phyloP scores from a whole-genome alignment of 306 rosid genomes.

The Sindora glabra region DNA sequence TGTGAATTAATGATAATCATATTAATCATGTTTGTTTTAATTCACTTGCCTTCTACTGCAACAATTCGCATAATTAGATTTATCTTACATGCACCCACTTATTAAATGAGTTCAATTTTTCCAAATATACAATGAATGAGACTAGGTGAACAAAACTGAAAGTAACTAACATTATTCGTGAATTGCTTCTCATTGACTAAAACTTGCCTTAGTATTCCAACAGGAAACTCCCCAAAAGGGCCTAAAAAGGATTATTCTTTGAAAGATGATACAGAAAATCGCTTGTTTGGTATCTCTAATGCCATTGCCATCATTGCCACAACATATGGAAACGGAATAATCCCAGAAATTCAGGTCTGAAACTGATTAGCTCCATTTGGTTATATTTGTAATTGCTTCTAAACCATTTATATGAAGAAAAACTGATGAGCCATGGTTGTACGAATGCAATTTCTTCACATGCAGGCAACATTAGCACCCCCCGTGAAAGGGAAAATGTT shows the following conservation, averaged over 20 bases:
- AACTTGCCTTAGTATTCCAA: neutral
- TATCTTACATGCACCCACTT: too few species aligned
- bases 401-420: neutral
- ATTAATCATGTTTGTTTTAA: too few species aligned
- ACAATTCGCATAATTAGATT: too few species aligned
- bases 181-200: too few species aligned
- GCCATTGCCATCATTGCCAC: slow-evolving; percentile 79
- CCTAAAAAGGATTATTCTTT: slow-evolving; percentile 58
- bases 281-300: slow-evolving; percentile 57
- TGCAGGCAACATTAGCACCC: slow-evolving; percentile 77
- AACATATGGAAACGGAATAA: slow-evolving; percentile 69
- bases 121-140: too few species aligned
- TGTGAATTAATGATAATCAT: too few species aligned
- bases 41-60: too few species aligned
- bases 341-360: slow-evolving; percentile 79
- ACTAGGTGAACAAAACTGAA: too few species aligned
- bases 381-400: neutral
- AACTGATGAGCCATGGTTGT: neutral
- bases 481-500: too few species aligned
- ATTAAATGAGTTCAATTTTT: too few species aligned
- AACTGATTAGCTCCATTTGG: neutral
- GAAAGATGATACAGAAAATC: slow-evolving; percentile 30
- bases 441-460: neutral
- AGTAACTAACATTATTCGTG: too few species aligned
- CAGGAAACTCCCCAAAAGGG: slow-evolving; percentile 57